Base-by-base conservation (phyloP, 2,329 filamentous ascomycete genomes). In the Pseudocercospora pini-densiflorae region DNA sequence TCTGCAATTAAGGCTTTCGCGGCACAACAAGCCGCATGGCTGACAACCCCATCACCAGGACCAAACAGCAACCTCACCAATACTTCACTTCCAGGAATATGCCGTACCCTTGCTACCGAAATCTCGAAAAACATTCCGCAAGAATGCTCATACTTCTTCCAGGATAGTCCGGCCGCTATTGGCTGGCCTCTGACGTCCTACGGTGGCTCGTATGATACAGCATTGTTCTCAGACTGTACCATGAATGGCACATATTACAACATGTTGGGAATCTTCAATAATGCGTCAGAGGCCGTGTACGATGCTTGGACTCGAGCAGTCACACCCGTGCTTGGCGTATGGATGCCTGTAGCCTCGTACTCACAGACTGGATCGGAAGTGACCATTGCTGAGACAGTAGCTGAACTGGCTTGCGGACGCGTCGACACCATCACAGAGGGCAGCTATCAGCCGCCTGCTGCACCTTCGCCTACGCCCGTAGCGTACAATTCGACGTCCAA, bases 101-200 rank as follows among this genome's bases (percentile, higher is more conserved):
- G 65, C 58, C 55, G 61, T 24, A 61, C 47, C 6, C 49, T 64
- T 14, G 61, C 61, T 21, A 47, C 40, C 2, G 40, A 45, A 21
- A 31, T 67, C 10, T 23, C 19, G 6, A 27, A 60, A n/a, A 64
- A 67, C 57, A 53, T 67, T 23, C 61, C 65, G 4, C 24, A 16
- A 14, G 57, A 60, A 24, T 67, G 65, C 62, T 64, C 65, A 1
- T 61, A 60, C 57, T 67, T 64, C 65, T 64, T 67, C 40, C 55
- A 67, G 3, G n/a, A 43, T 6, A 43, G 40, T 43, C 16, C 40
- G 40, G 40, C 40, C 3, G 40, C 40, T 19, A 43, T 43, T 43
- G 36, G 59, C 12, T 61, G 47, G 21, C 29, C 63, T 24, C 23
- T 65, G 19, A 65, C 63, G 19, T 55, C 58, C n/a, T 62, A 62